These are phyloP conservation scores for Microbotryomycetes sp. DNA, from an alignment of 1,284 basidiomycete species.

Conservation along the genomic window DNA sequence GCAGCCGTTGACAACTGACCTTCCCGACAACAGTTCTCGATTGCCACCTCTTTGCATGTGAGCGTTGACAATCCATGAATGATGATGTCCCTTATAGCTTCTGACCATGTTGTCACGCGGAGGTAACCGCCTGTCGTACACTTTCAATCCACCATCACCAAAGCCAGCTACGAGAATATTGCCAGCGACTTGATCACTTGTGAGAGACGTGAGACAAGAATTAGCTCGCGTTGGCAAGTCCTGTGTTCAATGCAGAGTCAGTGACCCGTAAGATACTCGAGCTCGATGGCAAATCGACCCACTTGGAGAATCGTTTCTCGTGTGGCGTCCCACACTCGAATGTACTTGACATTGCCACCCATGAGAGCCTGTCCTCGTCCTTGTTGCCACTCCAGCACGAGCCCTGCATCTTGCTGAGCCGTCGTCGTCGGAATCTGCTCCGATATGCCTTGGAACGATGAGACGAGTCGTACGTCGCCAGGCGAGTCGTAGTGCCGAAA, in stretches of 20 bases:
- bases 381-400: slow-evolving; percentile 93
- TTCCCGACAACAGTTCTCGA: slow-evolving; percentile 79
- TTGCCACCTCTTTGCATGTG: slow-evolving; percentile 70
- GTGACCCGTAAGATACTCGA: not conserved
- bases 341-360: slow-evolving; percentile 81
- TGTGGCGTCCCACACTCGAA: slow-evolving; percentile 92
- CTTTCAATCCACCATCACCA: slow-evolving; percentile 81
- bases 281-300: slow-evolving; percentile 37
- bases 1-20: slow-evolving; percentile 50
- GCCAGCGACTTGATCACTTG: slow-evolving; percentile 68
- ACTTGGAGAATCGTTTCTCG: slow-evolving; percentile 78
- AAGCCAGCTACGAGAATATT: slow-evolving; percentile 86
- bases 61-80: slow-evolving; percentile 86
- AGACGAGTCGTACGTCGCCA: slow-evolving; percentile 68
- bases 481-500: slow-evolving; percentile 73
- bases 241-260: slow-evolving; percentile 44
- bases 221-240: slow-evolving; percentile 84
- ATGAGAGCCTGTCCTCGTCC: slow-evolving; percentile 74
- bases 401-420: slow-evolving; percentile 63
- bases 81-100: slow-evolving; percentile 65
- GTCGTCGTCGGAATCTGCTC: slow-evolving; percentile 59
- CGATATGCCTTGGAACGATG: slow-evolving; percentile 82
- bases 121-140: slow-evolving; percentile 85
- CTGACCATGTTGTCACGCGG: slow-evolving; percentile 79
- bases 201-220: slow-evolving; percentile 78